Conservation (phyloP, 2,329 filamentous ascomycete genomes). For the Leptographium procerum region DNA sequence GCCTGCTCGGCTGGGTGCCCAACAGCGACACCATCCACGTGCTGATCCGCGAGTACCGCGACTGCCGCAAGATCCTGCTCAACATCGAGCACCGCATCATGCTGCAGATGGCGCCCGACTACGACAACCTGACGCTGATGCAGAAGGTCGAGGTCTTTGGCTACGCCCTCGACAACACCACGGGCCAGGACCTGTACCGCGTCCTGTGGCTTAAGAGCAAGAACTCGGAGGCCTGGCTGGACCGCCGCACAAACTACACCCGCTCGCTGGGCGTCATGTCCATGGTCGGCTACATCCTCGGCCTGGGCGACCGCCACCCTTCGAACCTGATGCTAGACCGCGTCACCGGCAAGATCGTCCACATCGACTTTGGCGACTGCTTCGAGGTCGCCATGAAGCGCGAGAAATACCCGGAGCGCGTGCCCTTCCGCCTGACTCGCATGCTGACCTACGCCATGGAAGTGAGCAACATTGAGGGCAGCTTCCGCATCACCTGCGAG, state of each 20-base stretch:
- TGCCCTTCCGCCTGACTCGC: conserved; percentile 92
- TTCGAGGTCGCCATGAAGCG: conserved; percentile 99
- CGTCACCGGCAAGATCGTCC: conserved; percentile 90
- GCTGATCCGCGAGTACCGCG: conserved; percentile 92
- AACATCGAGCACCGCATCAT: conserved; percentile 99
- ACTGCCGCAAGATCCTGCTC: conserved; percentile 90
- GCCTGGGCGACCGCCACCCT: conserved; percentile 89
- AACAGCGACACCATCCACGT: conserved; percentile 97
- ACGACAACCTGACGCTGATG: conserved; percentile 97
- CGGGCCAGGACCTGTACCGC: conserved; percentile 93
- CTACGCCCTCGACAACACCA: conserved; percentile 98
- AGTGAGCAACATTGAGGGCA: conserved; percentile 98
- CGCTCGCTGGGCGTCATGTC: conserved; percentile 97
- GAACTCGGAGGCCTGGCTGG: conserved; percentile 94
- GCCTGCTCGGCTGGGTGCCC: conserved; percentile 88
- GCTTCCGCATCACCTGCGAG: conserved; percentile 95
- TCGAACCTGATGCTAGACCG: conserved; percentile 97
- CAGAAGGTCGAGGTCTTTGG: conserved; percentile 99
- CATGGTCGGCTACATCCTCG: conserved; percentile 99
- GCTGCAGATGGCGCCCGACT: conserved; percentile 99
- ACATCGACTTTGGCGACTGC: conserved; percentile 98
- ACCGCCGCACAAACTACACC: conserved; percentile 96
- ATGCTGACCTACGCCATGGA: conserved; percentile 99
- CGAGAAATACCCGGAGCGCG: conserved; percentile 95
- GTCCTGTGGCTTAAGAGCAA: conserved; percentile 99